phyloP scores from a whole-genome alignment of 2,329 filamentous ascomycete species.

The Trichoderma gracile region DNA sequence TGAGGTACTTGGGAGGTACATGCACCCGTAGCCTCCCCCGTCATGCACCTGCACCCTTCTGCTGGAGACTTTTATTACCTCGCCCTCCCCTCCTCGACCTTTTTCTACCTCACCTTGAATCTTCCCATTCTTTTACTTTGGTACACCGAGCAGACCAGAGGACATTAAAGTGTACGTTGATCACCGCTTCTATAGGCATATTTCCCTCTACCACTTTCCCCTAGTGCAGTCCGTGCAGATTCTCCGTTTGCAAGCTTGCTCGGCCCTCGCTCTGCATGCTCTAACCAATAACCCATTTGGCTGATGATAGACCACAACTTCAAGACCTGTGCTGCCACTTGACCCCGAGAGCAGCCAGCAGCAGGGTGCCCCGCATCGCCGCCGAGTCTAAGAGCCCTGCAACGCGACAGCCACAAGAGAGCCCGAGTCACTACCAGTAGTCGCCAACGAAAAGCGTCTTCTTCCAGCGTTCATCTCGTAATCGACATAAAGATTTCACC shows the following conservation, averaged over 20 bases:
- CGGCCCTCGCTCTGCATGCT: neutral
- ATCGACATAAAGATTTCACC: constrained; percentile 2
- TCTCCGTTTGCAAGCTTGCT: neutral
- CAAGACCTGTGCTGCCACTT: constrained; percentile 20
- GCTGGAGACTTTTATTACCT: constrained; percentile 28
- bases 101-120: constrained; percentile 26
- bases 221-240: neutral
- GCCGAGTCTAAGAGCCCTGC: constrained; percentile 17
- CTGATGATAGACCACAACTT: constrained; percentile 21
- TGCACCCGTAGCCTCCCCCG: constrained; percentile 24
- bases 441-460: constrained; percentile 5
- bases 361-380: constrained; percentile 26
- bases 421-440: neutral
- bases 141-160: constrained; percentile 24
- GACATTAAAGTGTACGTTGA: constrained; percentile 25
- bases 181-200: neutral
- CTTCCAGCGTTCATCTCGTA: constrained; percentile 11
- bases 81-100: constrained; percentile 26
- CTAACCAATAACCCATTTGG: constrained; percentile 10
- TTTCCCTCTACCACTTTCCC: neutral
- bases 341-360: constrained; percentile 21
- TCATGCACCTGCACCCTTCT: constrained; percentile 11
- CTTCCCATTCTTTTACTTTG: constrained; percentile 11
- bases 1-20: no score
- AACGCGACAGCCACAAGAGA: constrained; percentile 3